These are phyloP conservation scores for Paramecium biaurelia DNA, from an alignment of 73 alveolate species.

Conservation along the genomic window DNA sequence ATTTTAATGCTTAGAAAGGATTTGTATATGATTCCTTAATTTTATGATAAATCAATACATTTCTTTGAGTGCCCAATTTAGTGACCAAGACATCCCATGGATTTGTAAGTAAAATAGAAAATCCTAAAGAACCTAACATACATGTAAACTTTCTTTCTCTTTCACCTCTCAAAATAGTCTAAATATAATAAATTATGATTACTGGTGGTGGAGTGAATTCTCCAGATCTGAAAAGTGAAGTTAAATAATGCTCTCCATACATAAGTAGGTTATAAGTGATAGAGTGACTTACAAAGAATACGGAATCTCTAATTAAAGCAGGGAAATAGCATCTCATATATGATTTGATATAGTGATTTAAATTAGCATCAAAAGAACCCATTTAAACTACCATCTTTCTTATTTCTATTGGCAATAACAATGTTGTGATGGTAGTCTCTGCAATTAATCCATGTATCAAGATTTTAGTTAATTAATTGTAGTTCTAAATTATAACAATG, in stretches of 20 bases:
- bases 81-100: constrained; percentile 32
- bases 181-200: background rate
- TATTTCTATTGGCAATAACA: constrained; percentile 5
- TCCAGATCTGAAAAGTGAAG: background rate
- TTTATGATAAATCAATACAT: background rate
- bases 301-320: constrained; percentile 25
- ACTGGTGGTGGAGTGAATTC: constrained; percentile 45
- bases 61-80: background rate
- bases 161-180: background rate
- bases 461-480: background rate
- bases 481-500: background rate
- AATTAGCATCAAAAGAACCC: background rate
- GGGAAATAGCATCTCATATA: constrained; percentile 20
- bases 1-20: constrained; percentile 20
- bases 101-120: background rate
- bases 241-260: background rate
- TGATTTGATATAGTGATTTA: background rate
- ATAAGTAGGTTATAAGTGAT: background rate
- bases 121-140: background rate
- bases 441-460: background rate
- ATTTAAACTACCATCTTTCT: background rate
- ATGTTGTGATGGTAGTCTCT: background rate
- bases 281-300: background rate
- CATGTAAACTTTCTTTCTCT: constrained; percentile 19
- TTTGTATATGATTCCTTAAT: background rate